phyloP scores from a whole-genome alignment of 139 green algal species.

The Edaphochlamys debaryana region DNA sequence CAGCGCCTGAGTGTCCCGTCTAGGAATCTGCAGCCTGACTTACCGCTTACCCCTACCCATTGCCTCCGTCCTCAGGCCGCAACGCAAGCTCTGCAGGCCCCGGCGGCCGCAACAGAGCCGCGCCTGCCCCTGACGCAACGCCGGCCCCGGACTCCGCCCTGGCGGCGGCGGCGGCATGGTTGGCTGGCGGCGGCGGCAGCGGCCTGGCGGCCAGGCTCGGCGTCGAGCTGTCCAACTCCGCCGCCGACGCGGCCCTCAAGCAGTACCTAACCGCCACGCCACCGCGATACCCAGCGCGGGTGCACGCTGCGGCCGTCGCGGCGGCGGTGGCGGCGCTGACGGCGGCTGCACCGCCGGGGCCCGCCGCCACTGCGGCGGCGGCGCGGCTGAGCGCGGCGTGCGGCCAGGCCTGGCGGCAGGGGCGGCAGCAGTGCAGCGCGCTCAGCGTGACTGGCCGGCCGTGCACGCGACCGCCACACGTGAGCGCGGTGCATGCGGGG shows the following conservation, averaged over 20 bases:
- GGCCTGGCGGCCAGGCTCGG: conserved; percentile 2
- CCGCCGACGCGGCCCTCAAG: not conserved
- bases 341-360: conserved; percentile 28
- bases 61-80: too few relatives aligned
- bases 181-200: not conserved
- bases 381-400: conserved; percentile 3
- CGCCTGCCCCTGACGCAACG: not conserved
- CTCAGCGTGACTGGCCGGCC: conserved; percentile 13
- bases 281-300: conserved; percentile 11
- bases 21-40: too few relatives aligned
- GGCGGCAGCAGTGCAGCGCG: conserved; percentile 28
- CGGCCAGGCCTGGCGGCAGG: not conserved
- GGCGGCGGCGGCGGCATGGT: not conserved
- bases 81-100: too few relatives aligned
- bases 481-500: not conserved
- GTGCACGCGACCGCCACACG: not conserved
- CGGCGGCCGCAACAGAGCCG: not conserved
- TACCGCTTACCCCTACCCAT: too few relatives aligned
- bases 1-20: too few relatives aligned
- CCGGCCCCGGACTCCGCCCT: not conserved
- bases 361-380: conserved; percentile 10
- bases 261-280: not conserved
- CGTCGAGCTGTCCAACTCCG: not conserved
- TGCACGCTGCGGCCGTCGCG: conserved; percentile 7
- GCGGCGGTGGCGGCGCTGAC: conserved; percentile 11